These are phyloP conservation scores for Sporothrix inflata DNA, from an alignment of 2,329 filamentous ascomycete genomes.

Conservation along the genomic window DNA sequence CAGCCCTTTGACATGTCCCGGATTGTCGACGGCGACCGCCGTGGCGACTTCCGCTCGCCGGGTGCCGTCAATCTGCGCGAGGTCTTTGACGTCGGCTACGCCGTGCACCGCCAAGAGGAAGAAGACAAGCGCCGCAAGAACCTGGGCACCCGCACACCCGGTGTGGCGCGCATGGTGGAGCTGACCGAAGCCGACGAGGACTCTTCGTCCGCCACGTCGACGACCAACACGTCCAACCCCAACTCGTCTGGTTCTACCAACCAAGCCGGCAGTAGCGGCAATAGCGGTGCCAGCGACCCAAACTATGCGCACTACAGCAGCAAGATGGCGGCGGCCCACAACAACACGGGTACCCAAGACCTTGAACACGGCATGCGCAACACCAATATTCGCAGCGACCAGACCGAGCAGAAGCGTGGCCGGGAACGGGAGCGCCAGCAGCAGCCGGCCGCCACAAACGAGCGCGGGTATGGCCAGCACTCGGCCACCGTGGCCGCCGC, in stretches of 20 bases:
- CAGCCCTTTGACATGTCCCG: conserved; percentile 61
- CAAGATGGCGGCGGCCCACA: conserved; percentile 59
- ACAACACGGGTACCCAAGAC: conserved; percentile 58
- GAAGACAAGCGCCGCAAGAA: conserved; percentile 91
- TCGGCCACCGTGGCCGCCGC: conserved; percentile 81
- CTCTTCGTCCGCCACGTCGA: conserved; percentile 34
- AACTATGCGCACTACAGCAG: conserved; percentile 26
- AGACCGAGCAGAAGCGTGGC: conserved; percentile 49
- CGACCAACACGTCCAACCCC: conserved; percentile 44
- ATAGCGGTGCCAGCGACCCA: conserved; percentile 19
- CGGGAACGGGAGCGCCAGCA: conserved; percentile 53
- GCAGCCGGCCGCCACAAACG: conserved; percentile 40
- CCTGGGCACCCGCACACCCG: conserved; percentile 71
- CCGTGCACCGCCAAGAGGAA: conserved; percentile 94
- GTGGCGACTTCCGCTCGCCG: conserved; percentile 91
- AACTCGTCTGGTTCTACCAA: conserved; percentile 10
- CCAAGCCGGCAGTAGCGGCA: conserved; percentile 3
- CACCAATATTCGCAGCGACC: conserved; percentile 66
- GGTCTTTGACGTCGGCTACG: conserved; percentile 98
- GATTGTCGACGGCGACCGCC: conserved; percentile 63
- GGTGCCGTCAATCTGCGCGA: conserved; percentile 94
- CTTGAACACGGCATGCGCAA: conserved; percentile 88
- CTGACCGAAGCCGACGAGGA: conserved; percentile 72
- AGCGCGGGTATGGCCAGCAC: conserved; percentile 85
- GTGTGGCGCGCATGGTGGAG: conserved; percentile 54